A percentile compares a stretch with the other conserved stretches of the same genome.
Evolutionary conservation across 2,329 filamentous ascomycete genomes (phyloP).

Genomic region (Clonostachys byssicola): DNA sequence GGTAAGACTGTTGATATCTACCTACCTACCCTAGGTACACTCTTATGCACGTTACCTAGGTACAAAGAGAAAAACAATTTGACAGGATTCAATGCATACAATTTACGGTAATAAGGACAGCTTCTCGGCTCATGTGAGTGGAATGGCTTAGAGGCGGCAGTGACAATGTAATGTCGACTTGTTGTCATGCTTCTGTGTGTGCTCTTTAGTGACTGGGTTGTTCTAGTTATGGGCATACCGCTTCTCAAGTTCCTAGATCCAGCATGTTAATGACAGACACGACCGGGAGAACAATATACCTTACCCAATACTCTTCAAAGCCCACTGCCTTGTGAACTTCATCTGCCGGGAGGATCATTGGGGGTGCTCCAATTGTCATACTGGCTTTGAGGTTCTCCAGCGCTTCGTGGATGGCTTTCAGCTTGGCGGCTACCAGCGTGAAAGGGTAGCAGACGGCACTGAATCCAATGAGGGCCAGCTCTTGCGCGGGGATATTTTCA

Average conservation of each 20-base stretch:
- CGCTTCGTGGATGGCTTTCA: slow-evolving; percentile 30
- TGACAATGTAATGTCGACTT: too few species aligned
- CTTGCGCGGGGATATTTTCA: slow-evolving; percentile 23
- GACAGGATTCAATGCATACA: too few species aligned
- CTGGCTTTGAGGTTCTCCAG: slow-evolving; percentile 32
- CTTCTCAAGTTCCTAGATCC: neutral
- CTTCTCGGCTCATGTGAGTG: too few species aligned
- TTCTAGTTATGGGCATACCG: neutral
- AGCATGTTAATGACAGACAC: neutral
- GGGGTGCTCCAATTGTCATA: slow-evolving; percentile 32
- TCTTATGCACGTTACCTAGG: too few species aligned
- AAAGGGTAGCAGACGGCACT: slow-evolving; percentile 36
- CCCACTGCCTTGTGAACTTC: slow-evolving; percentile 40
- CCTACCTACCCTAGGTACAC: too few species aligned
- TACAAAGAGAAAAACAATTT: too few species aligned
- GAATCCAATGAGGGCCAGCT: slow-evolving; percentile 29
- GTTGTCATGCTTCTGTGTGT: too few species aligned
- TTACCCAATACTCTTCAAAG: slow-evolving; percentile 31
- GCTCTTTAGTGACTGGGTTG: neutral
- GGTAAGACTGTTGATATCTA: too few species aligned
- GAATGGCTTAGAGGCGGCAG: too few species aligned
- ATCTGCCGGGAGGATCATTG: slow-evolving; percentile 32
- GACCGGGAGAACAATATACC: neutral
- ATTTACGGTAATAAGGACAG: too few species aligned
- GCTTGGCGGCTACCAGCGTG: slow-evolving; percentile 35